Evolutionary conservation across 192 early-diverging fungal genomes (phyloP), one percentile per base, ranked within the genome.

Genomic region (Gonapodya sp.): DNA sequence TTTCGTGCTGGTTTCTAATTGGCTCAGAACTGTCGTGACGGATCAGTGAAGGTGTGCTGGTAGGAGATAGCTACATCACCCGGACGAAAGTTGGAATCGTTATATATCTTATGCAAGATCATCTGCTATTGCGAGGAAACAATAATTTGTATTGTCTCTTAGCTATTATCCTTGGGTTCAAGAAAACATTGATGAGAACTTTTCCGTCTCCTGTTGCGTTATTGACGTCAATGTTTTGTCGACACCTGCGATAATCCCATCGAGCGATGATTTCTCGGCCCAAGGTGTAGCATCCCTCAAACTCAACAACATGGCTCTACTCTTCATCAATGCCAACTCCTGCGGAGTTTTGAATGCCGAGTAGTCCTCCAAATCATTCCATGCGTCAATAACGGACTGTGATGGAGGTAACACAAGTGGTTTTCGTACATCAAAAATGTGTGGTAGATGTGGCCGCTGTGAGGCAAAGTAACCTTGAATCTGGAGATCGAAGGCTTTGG

Each of bases 281-380:
- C 46, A 8, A 64, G 46, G 46, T 64, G 46, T 64, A 64, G 46
- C 46, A 64, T 64, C 46, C 46, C 46, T 8, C 46, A 64, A 64
- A 64, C 46, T 64, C 46, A 64, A 64, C 46, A 64, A 64, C 46
- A 64, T 64, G 46, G 46, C 46, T 64, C 46, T 64, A 64, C 46
- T 64, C 46, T 64, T 64, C 46, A 64, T 64, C 46, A 64, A 64
- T 64, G 46, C 46, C 46, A 64, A 64, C 46, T 64, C 46, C 24
- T 64, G 46, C 24, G 46, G 46, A 64, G 46, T 64, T 64, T 64
- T 64, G 46, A 64, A 64, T 64, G 46, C 24, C 8, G 46, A 64
- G 24, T 64, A 64, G 46, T 64, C 46, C 46, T 64, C 46, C 46
- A 64, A 64, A 64, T 64, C 46, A 64, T 64, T 64, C 46, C 8